phyloP scores from a whole-genome alignment of 1,284 basidiomycete species.

The Austropuccinia psidii region DNA sequence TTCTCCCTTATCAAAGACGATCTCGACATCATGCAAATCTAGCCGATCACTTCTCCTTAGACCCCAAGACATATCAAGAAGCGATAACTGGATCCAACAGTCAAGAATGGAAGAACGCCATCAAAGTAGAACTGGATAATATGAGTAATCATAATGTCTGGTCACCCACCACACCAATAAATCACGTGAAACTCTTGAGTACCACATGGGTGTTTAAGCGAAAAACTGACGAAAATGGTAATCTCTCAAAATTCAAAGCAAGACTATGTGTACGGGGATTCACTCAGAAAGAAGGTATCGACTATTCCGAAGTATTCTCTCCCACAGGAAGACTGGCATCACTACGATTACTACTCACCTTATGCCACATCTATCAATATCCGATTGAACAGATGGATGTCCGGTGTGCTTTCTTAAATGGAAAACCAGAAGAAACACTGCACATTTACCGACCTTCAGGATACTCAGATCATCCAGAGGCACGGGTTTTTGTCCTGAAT shows the following conservation, averaged over 20 bases:
- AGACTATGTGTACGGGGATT: slow-evolving; percentile 1
- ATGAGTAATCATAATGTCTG: neutral
- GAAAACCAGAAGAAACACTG: neutral
- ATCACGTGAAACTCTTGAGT: no score
- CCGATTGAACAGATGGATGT: neutral
- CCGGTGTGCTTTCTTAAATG: neutral
- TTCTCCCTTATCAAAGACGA: neutral
- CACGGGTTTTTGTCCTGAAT: neutral
- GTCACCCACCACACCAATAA: neutral
- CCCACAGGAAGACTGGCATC: neutral
- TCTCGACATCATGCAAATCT: neutral
- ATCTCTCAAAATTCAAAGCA: slow-evolving; percentile 11
- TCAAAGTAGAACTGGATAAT: neutral
- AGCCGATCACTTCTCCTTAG: neutral
- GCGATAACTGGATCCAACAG: neutral
- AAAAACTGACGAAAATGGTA: neutral
- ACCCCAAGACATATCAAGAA: slow-evolving; percentile 10
- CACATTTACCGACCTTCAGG: neutral
- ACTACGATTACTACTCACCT: neutral
- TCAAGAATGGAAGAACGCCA: neutral
- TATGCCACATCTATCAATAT: neutral
- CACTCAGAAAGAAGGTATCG: neutral
- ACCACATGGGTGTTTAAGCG: neutral
- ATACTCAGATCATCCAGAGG: neutral
- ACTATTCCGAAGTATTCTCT: neutral